These are phyloP conservation scores for Rhinocladiella mackenziei DNA, from an alignment of 2,329 filamentous ascomycete genomes.

Conservation along the genomic window DNA sequence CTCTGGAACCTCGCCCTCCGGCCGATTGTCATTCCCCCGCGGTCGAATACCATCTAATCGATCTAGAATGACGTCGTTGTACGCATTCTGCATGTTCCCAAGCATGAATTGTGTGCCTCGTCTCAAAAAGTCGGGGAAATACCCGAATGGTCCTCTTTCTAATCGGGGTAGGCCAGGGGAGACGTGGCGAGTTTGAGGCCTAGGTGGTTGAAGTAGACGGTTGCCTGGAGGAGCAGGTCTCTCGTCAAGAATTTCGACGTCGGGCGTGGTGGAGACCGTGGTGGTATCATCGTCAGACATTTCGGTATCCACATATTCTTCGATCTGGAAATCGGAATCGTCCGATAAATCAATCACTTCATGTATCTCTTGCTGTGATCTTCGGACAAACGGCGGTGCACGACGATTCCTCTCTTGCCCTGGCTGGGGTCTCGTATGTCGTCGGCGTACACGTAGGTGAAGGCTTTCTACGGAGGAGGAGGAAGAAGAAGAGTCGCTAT, in stretches of 20 bases:
- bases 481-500: constrained; percentile 16
- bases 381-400: constrained; percentile 14
- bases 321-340: constrained; percentile 37
- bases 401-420: constrained; percentile 2
- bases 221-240: constrained; percentile 15
- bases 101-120: constrained; percentile 18
- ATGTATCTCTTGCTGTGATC: constrained; percentile 20
- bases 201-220: constrained; percentile 11
- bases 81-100: constrained; percentile 11
- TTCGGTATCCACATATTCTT: constrained; percentile 7
- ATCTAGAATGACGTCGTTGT: constrained; percentile 12
- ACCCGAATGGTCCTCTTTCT: constrained; percentile 16
- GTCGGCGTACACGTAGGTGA: constrained; percentile 4
- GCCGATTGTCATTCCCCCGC: constrained; percentile 4
- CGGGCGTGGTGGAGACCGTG: constrained; percentile 38
- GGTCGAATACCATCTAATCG: constrained; percentile 30
- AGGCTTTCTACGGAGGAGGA: constrained; percentile 7
- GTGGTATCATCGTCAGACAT: neutral
- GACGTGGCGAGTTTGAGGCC: constrained; percentile 32
- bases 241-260: constrained; percentile 47
- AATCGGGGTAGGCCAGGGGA: constrained; percentile 14
- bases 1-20: neutral
- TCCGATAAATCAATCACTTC: constrained; percentile 48
- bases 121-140: constrained; percentile 16
- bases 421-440: constrained; percentile 2